Evolutionary conservation across 768 basidiomycete species (phyloP).

Genomic region (Rhodotorula paludigena): DNA sequence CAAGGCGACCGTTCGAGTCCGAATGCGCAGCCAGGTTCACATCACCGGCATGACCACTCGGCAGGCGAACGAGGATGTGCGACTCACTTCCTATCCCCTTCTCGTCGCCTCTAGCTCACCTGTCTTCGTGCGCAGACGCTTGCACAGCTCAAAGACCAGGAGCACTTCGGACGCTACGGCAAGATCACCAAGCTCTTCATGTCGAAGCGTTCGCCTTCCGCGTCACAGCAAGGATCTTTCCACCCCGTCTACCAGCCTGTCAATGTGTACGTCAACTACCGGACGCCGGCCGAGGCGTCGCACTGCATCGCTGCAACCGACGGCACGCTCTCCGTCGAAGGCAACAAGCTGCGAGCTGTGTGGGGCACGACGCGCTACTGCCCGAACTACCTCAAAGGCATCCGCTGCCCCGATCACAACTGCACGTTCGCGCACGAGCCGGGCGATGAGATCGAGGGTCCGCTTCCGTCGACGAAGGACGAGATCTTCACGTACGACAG

Average conservation of each 20-base stretch:
- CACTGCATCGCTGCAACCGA: constrained; percentile 89
- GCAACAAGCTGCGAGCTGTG: constrained; percentile 84
- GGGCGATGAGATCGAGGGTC: constrained; percentile 86
- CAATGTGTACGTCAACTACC: constrained; percentile 94
- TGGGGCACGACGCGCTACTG: constrained; percentile 98
- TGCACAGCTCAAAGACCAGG: constrained; percentile 82
- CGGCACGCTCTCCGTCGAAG: constrained; percentile 81
- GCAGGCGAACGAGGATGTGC: constrained; percentile 92
- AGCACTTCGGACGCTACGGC: constrained; percentile 98
- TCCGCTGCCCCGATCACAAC: constrained; percentile 73
- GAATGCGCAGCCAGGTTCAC: constrained; percentile 92
- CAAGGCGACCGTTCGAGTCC: constrained; percentile 88
- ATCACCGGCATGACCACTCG: constrained; percentile 90
- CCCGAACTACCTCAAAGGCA: constrained; percentile 84
- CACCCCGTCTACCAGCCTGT: constrained; percentile 49
- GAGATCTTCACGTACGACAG: constrained; percentile 71
- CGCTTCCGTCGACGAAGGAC: constrained; percentile 71
- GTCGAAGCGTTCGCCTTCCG: constrained; percentile 60
- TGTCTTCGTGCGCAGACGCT: constrained; percentile 59
- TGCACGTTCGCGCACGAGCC: constrained; percentile 97
- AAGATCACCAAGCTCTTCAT: constrained; percentile 94
- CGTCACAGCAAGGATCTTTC: constrained; percentile 7
- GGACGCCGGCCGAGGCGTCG: constrained; percentile 88
- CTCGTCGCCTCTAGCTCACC: not conserved
- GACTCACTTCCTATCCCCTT: constrained; percentile 44